phyloP scores from a whole-genome alignment of 768 basidiomycete species.

The Leucocoprinus sp. region DNA sequence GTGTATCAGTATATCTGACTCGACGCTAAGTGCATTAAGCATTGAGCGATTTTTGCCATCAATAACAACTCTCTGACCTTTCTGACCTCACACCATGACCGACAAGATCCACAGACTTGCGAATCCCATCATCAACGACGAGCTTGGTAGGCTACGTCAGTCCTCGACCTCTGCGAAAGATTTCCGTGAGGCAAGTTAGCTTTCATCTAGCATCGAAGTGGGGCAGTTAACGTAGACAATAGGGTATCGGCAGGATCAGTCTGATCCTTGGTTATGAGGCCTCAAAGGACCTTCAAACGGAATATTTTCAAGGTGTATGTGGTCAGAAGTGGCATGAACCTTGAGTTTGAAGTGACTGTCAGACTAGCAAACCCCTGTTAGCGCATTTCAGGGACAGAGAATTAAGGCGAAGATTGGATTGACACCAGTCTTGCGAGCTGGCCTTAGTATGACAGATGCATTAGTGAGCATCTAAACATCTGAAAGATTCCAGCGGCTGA shows the following conservation, averaged over 20 bases:
- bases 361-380: constrained; percentile 73
- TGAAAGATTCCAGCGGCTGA: not conserved
- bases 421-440: constrained; percentile 88
- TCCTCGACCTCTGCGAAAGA: constrained; percentile 56
- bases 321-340: not conserved
- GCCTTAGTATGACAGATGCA: constrained; percentile 88
- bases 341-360: constrained; percentile 4
- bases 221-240: not conserved
- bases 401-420: constrained; percentile 78
- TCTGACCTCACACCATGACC: constrained; percentile 17
- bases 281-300: constrained; percentile 55
- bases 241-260: constrained; percentile 73
- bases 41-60: not conserved
- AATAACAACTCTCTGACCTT: constrained; percentile 1
- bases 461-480: constrained; percentile 38
- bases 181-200: constrained; percentile 63
- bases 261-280: constrained; percentile 81
- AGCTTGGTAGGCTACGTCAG: constrained; percentile 64
- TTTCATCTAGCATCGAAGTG: not conserved
- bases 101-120: constrained; percentile 42
- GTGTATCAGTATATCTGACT: not conserved
- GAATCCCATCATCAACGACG: constrained; percentile 68
- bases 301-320: constrained; percentile 57
- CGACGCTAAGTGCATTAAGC: not conserved
- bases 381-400: constrained; percentile 63